Evolutionary conservation across 2,329 filamentous ascomycete species (phyloP).

Genomic region (Dactylellina leptospora): DNA sequence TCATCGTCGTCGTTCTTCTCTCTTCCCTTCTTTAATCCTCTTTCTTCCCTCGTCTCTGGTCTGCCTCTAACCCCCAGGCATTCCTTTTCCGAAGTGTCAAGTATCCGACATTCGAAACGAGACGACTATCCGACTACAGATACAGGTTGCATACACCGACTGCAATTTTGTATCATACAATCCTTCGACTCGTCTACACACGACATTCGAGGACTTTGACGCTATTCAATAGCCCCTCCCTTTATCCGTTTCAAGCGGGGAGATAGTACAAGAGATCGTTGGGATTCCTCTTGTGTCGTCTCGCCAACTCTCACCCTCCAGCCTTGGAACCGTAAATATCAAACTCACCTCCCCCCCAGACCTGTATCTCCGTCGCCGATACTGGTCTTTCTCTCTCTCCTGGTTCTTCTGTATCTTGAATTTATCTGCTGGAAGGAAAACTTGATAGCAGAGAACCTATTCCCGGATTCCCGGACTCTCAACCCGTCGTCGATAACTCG

Average conservation of each 20-base stretch:
- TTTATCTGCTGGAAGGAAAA: conserved; percentile 53
- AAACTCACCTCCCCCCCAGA: conserved; percentile 24
- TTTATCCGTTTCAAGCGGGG: conserved; percentile 46
- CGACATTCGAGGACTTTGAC: conserved; percentile 49
- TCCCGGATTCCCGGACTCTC: conserved; percentile 22
- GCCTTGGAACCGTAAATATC: conserved; percentile 50
- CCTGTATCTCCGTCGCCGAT: conserved; percentile 38
- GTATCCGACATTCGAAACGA: conserved; percentile 53
- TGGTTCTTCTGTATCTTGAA: conserved; percentile 52
- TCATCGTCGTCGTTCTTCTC: conserved; percentile 52
- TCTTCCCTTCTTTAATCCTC: conserved; percentile 49
- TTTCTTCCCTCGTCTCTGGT: conserved; percentile 45
- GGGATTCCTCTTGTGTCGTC: conserved; percentile 37
- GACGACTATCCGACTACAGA: conserved; percentile 53
- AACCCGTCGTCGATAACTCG: conserved; percentile 21
- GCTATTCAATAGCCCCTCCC: conserved; percentile 50
- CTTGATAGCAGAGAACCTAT: conserved; percentile 51
- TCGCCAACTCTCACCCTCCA: conserved; percentile 32
- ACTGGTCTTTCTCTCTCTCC: conserved; percentile 32
- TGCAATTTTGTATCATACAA: conserved; percentile 53
- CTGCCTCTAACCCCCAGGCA: conserved; percentile 53
- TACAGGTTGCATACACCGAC: conserved; percentile 53
- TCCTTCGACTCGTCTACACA: conserved; percentile 51
- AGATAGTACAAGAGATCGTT: conserved; percentile 45
- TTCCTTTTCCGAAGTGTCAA: conserved; percentile 53